phyloP scores from a whole-genome alignment of 306 rosid genomes.

The Malus asiatica region DNA sequence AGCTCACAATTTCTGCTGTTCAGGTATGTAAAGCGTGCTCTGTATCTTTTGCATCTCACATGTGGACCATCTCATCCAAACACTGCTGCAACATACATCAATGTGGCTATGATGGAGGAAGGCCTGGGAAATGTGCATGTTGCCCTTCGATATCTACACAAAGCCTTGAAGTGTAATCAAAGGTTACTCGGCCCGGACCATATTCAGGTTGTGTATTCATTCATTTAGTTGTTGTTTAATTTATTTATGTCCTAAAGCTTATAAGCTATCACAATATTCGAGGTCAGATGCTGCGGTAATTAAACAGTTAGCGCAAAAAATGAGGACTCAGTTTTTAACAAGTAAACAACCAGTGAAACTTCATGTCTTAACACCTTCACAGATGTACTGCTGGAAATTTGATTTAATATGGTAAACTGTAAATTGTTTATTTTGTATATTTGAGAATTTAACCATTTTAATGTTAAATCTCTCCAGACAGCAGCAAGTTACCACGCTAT shows the following conservation, averaged over 20 bases:
- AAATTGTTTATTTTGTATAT: neutral
- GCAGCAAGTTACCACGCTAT: conserved; percentile 99
- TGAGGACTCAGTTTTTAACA: neutral
- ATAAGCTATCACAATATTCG: neutral
- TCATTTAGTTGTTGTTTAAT: conserved; percentile 14
- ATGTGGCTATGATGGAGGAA: conserved; percentile 99
- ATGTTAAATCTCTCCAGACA: conserved; percentile 55
- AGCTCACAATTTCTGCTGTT: conserved; percentile 18
- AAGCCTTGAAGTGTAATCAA: conserved; percentile 96
- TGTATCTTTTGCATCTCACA: conserved; percentile 93
- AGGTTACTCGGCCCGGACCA: conserved; percentile 91
- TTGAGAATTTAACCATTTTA: conserved; percentile 4
- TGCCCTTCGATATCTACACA: conserved; percentile 98
- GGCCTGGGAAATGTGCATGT: conserved; percentile 94
- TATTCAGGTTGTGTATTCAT: conserved; percentile 66
- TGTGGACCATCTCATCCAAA: conserved; percentile 99
- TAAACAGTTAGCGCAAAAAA: neutral
- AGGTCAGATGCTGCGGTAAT: neutral
- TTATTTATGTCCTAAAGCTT: neutral
- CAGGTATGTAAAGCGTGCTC: conserved; percentile 96
- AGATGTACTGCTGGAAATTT: neutral
- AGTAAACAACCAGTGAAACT: neutral
- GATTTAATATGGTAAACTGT: neutral
- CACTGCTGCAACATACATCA: conserved; percentile 97
- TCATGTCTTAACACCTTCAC: neutral